A percentile compares a stretch with the other conserved stretches of the same genome.
Evolutionary conservation across 2,329 filamentous ascomycete genomes (phyloP).

Genomic region (Basipetospora chlamydospora): DNA sequence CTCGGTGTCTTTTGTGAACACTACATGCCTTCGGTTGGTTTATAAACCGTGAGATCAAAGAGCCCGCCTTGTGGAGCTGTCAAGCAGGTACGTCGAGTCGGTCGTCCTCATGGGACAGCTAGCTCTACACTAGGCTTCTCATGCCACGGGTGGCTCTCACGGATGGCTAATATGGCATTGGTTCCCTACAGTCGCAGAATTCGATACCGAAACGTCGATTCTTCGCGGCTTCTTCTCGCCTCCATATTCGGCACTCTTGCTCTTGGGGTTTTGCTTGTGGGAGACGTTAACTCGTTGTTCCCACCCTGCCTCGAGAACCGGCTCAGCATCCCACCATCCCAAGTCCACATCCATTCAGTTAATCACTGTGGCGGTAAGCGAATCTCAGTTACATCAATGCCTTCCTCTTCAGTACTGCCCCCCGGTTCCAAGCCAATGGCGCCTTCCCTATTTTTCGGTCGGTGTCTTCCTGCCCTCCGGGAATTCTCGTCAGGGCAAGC

Average conservation of each 20-base stretch:
- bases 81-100: slow-evolving; percentile 3
- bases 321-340: slow-evolving; percentile 32
- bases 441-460: neutral
- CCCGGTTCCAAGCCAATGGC: neutral
- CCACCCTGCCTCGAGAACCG: slow-evolving; percentile 33
- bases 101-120: too few species aligned
- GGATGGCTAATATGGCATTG: too few species aligned
- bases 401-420: slow-evolving; percentile 9
- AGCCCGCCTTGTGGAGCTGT: slow-evolving; percentile 5
- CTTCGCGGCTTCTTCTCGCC: neutral
- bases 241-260: slow-evolving; percentile 8
- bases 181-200: too few species aligned
- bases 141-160: too few species aligned
- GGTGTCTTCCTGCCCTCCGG: too few species aligned
- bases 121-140: too few species aligned
- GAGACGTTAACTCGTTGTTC: slow-evolving; percentile 54
- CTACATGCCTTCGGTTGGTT: slow-evolving; percentile 8
- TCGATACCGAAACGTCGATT: neutral
- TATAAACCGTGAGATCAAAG: slow-evolving; percentile 5
- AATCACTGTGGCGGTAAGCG: slow-evolving; percentile 39
- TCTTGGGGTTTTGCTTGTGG: slow-evolving; percentile 33
- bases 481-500: too few species aligned
- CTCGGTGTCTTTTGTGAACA: too few species aligned
- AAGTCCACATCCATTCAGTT: slow-evolving; percentile 19
- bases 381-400: slow-evolving; percentile 16